Conservation (phyloP, 805 yeast genomes). For the Tetrapisispora fleetii region DNA sequence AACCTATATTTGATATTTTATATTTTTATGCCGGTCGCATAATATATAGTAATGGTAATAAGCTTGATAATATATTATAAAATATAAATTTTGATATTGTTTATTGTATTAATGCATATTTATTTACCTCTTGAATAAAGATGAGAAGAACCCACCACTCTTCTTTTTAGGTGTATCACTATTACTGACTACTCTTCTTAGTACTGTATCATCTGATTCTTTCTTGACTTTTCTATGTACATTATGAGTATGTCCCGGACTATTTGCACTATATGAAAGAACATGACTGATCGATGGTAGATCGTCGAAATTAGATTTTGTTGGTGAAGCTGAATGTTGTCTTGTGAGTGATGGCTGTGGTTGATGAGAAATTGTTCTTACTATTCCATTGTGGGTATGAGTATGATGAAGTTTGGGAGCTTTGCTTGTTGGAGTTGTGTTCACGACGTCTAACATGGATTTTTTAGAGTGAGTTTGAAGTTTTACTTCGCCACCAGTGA, state of each 20-base stretch:
- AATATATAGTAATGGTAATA: too few relatives aligned
- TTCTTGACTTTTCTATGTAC: neutral
- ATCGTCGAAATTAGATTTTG: neutral
- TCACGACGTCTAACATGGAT: conserved; percentile 20
- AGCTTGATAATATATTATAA: too few relatives aligned
- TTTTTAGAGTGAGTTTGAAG: conserved; percentile 4
- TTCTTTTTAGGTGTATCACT: conserved; percentile 7
- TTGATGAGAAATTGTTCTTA: neutral
- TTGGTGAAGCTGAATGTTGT: neutral
- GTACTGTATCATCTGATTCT: neutral
- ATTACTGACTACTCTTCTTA: conserved; percentile 17
- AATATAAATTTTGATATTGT: neutral
- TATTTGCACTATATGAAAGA: neutral
- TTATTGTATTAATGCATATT: neutral
- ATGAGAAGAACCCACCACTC: conserved; percentile 5
- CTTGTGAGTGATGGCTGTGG: conserved; percentile 9
- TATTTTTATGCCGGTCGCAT: neutral
- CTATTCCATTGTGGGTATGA: conserved; percentile 3
- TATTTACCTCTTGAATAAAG: conserved; percentile 1
- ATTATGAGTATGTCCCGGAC: neutral
- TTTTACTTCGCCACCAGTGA: conserved; percentile 13
- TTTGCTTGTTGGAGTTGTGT: conserved; percentile 2
- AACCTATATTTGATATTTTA: too few relatives aligned
- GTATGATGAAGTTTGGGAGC: conserved; percentile 3
- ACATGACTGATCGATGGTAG: neutral